phyloP scores from a whole-genome alignment of 768 basidiomycete species.

The Russula ochroleuca region DNA sequence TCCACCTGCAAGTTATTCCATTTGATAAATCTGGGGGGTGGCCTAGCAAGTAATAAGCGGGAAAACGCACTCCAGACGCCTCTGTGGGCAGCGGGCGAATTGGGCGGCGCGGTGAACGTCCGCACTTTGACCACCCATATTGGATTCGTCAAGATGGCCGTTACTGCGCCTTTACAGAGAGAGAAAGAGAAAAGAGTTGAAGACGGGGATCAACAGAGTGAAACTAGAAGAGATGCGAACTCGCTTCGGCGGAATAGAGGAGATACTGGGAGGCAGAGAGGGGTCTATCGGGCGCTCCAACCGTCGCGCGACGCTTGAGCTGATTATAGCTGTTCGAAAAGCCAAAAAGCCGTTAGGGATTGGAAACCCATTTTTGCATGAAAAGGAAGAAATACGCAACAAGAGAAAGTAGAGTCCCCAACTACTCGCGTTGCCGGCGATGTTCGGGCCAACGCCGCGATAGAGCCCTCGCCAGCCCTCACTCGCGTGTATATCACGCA shows the following conservation, averaged over 20 bases:
- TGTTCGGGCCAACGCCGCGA: constrained; percentile 83
- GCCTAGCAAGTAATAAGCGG: neutral
- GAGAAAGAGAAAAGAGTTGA: constrained; percentile 26
- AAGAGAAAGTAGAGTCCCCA: constrained; percentile 99
- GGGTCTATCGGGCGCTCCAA: constrained; percentile 57
- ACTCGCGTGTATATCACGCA: constrained; percentile 65
- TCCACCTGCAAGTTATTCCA: constrained; percentile 50
- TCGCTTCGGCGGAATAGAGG: constrained; percentile 90
- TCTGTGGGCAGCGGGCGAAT: constrained; percentile 69
- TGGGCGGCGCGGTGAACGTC: constrained; percentile 80
- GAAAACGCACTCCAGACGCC: constrained; percentile 64
- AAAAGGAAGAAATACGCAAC: constrained; percentile 52
- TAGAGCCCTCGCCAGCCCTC: constrained; percentile 87
- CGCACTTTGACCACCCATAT: constrained; percentile 97
- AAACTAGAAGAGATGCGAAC: constrained; percentile 52
- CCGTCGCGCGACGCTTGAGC: constrained; percentile 76
- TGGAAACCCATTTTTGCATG: neutral
- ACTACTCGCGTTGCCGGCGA: constrained; percentile 91
- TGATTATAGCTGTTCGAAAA: constrained; percentile 73
- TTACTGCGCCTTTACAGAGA: constrained; percentile 68
- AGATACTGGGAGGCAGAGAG: constrained; percentile 79
- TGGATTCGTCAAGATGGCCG: constrained; percentile 93
- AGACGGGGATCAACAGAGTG: neutral
- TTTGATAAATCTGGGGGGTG: neutral
- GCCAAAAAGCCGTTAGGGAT: neutral